A percentile compares a stretch with the other conserved stretches of the same genome.
Conservation (phyloP, 257 asterid genomes). For the Nicotiana obtusifolia region DNA sequence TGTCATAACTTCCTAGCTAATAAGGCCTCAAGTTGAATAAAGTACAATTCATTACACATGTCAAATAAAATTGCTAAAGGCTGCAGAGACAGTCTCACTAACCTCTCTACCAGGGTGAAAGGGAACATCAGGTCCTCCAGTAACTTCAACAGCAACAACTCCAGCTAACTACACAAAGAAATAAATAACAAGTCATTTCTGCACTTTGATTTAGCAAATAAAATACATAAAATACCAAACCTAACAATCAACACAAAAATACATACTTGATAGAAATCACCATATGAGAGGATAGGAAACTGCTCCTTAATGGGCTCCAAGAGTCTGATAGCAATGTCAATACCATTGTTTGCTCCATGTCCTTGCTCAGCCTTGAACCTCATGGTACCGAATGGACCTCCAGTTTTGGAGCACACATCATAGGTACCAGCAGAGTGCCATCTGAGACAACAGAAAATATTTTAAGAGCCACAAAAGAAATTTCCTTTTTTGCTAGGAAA, state of each 20-base stretch:
- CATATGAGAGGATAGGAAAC: slow-evolving; percentile 57
- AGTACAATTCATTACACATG: not conserved
- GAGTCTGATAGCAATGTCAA: slow-evolving; percentile 56
- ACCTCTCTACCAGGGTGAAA: slow-evolving; percentile 87
- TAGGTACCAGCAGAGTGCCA: slow-evolving; percentile 97
- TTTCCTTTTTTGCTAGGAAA: not conserved
- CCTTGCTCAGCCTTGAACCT: slow-evolving; percentile 57
- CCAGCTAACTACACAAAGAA: slow-evolving; percentile 57
- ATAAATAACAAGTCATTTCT: not conserved
- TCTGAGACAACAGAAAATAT: slow-evolving; percentile 32
- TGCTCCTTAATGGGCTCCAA: slow-evolving; percentile 71
- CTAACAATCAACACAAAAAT: not conserved
- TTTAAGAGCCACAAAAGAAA: not conserved
- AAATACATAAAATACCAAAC: not conserved
- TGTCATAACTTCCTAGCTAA: not conserved
- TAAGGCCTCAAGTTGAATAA: not conserved
- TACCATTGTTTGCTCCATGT: slow-evolving; percentile 72
- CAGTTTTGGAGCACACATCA: slow-evolving; percentile 54
- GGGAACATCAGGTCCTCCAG: slow-evolving; percentile 95
- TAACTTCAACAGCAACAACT: slow-evolving; percentile 85
- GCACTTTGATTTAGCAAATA: not conserved
- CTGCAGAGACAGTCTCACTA: not conserved
- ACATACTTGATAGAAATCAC: slow-evolving; percentile 70
- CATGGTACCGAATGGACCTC: slow-evolving; percentile 96
- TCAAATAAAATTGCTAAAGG: not conserved